These are phyloP conservation scores for Mollisiaceae sp. DNA, from an alignment of 2,329 filamentous ascomycete genomes.

Conservation along the genomic window DNA sequence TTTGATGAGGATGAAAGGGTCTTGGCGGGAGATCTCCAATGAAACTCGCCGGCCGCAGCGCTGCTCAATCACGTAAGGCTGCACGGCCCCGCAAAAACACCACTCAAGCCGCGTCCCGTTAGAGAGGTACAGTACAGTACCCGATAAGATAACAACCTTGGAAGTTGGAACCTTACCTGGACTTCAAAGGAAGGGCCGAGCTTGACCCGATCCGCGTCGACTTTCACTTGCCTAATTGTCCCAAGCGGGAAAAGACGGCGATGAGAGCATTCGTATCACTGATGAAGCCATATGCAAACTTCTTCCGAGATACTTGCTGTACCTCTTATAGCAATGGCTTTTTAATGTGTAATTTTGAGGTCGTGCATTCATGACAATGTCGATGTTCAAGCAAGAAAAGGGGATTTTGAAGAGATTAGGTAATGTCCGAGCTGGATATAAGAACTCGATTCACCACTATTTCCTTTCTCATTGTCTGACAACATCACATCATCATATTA, in stretches of 20 bases:
- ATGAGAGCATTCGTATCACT: neutral
- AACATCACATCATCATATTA: neutral
- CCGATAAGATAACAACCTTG: slow-evolving; percentile 8
- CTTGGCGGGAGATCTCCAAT: neutral
- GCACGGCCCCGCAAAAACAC: slow-evolving; percentile 1
- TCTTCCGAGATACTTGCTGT: neutral
- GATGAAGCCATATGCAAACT: neutral
- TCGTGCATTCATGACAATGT: neutral
- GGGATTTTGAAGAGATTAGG: neutral
- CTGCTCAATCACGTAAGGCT: neutral
- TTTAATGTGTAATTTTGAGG: neutral
- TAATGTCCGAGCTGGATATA: neutral
- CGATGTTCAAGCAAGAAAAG: neutral
- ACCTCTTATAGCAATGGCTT: neutral
- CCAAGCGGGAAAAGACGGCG: slow-evolving; percentile 2
- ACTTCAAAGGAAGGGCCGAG: neutral
- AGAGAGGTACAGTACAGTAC: neutral
- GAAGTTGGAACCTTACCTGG: neutral
- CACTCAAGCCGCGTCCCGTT: neutral
- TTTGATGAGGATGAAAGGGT: slow-evolving; percentile 1
- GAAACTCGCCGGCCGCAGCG: neutral
- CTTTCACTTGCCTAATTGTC: slow-evolving; percentile 2
- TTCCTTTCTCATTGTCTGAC: neutral
- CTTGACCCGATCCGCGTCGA: neutral
- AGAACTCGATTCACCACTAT: neutral